Evolutionary conservation across 164 flowering plant species (phyloP).

Genomic region (Piper longum): DNA sequence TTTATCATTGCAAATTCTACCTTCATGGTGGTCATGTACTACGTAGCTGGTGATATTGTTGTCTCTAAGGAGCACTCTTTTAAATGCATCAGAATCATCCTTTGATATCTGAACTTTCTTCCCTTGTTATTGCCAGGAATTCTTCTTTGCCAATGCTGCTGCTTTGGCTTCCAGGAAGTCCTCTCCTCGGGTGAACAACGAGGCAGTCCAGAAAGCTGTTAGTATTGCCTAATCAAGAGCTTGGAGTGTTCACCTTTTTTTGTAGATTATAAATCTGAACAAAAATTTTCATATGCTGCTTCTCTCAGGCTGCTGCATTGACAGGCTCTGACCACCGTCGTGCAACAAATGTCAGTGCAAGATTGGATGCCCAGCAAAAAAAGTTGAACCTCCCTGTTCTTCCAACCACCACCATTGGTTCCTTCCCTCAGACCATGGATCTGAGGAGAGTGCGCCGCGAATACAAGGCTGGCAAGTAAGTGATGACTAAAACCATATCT

Average conservation of each 20-base stretch:
- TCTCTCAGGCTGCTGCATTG: constrained; percentile 52
- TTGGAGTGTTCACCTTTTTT: too few species aligned
- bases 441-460: constrained; percentile 74
- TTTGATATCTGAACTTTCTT: background rate
- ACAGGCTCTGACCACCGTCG: constrained; percentile 68
- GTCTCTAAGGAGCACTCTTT: background rate
- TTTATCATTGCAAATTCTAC: background rate
- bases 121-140: constrained; percentile 24
- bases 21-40: background rate
- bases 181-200: constrained; percentile 60
- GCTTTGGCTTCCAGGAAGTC: constrained; percentile 63
- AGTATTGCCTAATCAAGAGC: constrained; percentile 11
- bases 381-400: constrained; percentile 58
- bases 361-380: constrained; percentile 64
- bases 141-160: constrained; percentile 52
- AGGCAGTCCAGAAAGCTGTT: constrained; percentile 66
- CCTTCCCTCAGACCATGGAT: constrained; percentile 75
- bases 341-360: constrained; percentile 53
- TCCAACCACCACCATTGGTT: constrained; percentile 73
- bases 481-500: background rate
- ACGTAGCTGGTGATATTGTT: background rate
- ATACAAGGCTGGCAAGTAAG: constrained; percentile 59
- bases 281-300: background rate
- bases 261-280: background rate
- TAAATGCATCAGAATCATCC: background rate